Evolutionary conservation across 768 basidiomycete species (phyloP).

Genomic region (Trametes villosa): DNA sequence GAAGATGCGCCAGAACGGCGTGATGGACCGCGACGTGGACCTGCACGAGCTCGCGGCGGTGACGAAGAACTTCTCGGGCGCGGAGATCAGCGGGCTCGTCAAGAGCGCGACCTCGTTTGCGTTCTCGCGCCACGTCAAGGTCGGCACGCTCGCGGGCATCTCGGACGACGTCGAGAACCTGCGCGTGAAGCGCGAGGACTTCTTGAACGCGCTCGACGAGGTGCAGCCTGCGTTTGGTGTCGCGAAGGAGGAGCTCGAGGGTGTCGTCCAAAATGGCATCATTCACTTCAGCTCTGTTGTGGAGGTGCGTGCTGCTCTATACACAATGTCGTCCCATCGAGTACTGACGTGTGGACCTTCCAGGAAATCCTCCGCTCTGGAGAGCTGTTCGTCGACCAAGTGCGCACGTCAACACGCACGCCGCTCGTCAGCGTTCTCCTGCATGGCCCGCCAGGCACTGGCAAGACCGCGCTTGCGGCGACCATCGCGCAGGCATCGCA

Average conservation of each 20-base stretch:
- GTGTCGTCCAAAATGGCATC: slow-evolving; percentile 95
- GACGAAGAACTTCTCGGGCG: slow-evolving; percentile 98
- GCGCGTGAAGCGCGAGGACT: slow-evolving; percentile 84
- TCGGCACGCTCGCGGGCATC: slow-evolving; percentile 96
- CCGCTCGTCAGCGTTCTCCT: slow-evolving; percentile 90
- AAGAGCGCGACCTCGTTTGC: slow-evolving; percentile 99
- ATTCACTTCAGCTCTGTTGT: slow-evolving; percentile 80
- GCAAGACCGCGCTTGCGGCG: slow-evolving; percentile 94
- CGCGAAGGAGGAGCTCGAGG: slow-evolving; percentile 91
- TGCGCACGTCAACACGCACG: slow-evolving; percentile 85
- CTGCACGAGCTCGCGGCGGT: slow-evolving; percentile 75
- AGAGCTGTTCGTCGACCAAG: slow-evolving; percentile 90
- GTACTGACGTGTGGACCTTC: background rate
- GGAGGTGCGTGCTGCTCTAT: slow-evolving; percentile 60
- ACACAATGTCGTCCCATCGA: background rate
- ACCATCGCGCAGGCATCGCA: slow-evolving; percentile 92
- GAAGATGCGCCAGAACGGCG: slow-evolving; percentile 90
- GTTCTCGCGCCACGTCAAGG: slow-evolving; percentile 96
- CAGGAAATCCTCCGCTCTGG: slow-evolving; percentile 90
- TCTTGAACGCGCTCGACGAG: slow-evolving; percentile 89
- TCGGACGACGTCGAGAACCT: slow-evolving; percentile 95
- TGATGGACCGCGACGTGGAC: slow-evolving; percentile 89
- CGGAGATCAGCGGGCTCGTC: slow-evolving; percentile 93
- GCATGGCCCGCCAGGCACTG: slow-evolving; percentile 88
- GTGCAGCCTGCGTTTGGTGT: slow-evolving; percentile 98